Base-by-base conservation (phyloP, 495 filamentous ascomycete species). In the Lichina pygmaea region DNA sequence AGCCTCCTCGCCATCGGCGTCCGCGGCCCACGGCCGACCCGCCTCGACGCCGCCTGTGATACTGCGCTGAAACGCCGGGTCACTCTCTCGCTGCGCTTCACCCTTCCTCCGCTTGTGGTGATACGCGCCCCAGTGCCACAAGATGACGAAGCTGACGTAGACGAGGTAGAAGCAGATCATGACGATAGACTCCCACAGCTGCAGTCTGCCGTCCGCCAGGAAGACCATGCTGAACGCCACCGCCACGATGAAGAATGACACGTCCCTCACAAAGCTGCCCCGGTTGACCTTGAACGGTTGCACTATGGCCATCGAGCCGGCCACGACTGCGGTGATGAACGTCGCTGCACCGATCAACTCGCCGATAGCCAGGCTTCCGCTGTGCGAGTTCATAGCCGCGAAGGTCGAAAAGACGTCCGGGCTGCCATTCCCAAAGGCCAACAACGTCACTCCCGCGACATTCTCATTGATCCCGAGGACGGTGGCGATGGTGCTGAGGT, bases 371-470 rank as follows among this genome's bases (percentile, higher is more conserved):
- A 99, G 67, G 59, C 86, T 93, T 4, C 85, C 91, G 54, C 84
- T 92, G 52, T 95, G 81, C 30, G 86, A 89, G 56, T 75, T 76
- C 86, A 99, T 95, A 48, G 91, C 91, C 32, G 86, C 91, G 55
- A 95, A 94, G 3, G 91, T 99, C 37, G 82, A 92, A 59, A 99
- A 99, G 13, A 99, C 86, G 59, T 99, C 91, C 0, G 91, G 91
- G 51, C 86, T 94, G n/a, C 91, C 91, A 62, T 99, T 99, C 45
- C 91, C 91, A 59, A 99, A 89, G 5, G 91, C 91, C 44, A 95
- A 65, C 53, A 99, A 92, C 1, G 91, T 99, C 13, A 97, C 91
- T 24, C 91, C 91, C 0, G 91, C 83, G 63, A 95, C 71, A 55
- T 81, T 93, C 61, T 99, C 86, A 55, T 84, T 93, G 68, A 99